Base-by-base conservation (phyloP, 192 early-diverging fungal genomes). In the Gaertneriomyces sp. region DNA sequence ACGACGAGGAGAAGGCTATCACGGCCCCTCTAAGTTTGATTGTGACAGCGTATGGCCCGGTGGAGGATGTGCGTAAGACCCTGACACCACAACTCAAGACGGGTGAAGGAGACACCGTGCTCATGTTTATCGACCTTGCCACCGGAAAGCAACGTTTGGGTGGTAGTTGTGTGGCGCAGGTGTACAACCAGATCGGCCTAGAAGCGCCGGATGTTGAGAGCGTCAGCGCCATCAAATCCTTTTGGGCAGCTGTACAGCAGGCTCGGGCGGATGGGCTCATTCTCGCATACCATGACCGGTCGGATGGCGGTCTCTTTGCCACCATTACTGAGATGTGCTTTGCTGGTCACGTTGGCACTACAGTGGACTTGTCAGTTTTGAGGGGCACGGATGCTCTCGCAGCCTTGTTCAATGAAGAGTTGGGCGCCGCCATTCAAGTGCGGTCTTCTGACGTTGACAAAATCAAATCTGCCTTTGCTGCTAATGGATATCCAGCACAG, bases 241-340 rank as follows among this genome's bases (percentile, higher is more conserved):
- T 98, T 75, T 96, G 95, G 81, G 79, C 84, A 46, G 75, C 77
- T 7, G 75, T 99, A 66, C 87, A 90, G 64, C 63, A 61, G 5
- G 69, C 76, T 14, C 76, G 85, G 47, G 61, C 9, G 17, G 52
- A 86, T 4, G 79, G 79, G 33, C 68, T 84, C 49, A 67, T 99
- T 2, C 78, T 94, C 49, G 94, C 98, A 42, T 99, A 98, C 82
- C 98, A 99, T 77, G 98, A 99, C 73, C 89, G 95, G 47, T 96
- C 94, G 4, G 98, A 99, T 81, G 98, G 98, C 66, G 98, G 98
- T 49, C 79, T 99, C 69, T 88, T 98, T 64, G 73, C 85, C 14
- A 91, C 98, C n/a, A 65, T 99, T 39, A 78, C 80, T 20, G 98
- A 99, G 74, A 99, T 99, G 98, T 81, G 80, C 25, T 95, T 99